These are phyloP conservation scores for Penicillium sp. DNA, from an alignment of 2,329 filamentous ascomycete species.

Conservation along the genomic window DNA sequence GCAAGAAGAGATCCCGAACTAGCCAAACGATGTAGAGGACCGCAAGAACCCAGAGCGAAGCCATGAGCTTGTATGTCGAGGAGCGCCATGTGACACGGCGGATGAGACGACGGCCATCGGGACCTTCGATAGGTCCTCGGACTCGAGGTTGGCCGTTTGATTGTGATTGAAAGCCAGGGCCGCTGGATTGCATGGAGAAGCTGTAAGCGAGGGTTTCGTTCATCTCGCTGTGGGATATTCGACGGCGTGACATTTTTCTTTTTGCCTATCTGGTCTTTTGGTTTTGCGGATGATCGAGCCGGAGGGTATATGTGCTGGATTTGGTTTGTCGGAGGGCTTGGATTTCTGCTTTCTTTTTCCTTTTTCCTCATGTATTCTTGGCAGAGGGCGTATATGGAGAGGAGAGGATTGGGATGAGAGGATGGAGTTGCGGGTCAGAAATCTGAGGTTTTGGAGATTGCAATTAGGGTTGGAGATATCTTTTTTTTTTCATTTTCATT, in stretches of 20 bases:
- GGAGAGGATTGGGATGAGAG: background rate
- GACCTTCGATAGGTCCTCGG: slow-evolving; percentile 41
- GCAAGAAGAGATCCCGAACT: slow-evolving; percentile 39
- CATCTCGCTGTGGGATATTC: slow-evolving; percentile 38
- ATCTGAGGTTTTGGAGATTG: background rate
- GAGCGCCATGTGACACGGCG: slow-evolving; percentile 44
- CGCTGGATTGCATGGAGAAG: slow-evolving; percentile 26
- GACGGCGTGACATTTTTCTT: slow-evolving; percentile 34
- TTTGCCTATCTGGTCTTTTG: too few species aligned
- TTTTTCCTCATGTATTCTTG: slow-evolving; percentile 8
- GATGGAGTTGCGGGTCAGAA: too few species aligned
- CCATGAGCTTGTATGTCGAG: slow-evolving; percentile 42
- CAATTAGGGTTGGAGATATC: background rate
- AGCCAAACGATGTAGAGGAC: slow-evolving; percentile 42
- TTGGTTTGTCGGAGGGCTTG: too few species aligned
- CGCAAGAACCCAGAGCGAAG: slow-evolving; percentile 40
- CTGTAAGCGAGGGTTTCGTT: slow-evolving; percentile 38
- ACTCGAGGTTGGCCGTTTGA: slow-evolving; percentile 21
- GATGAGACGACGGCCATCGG: slow-evolving; percentile 38
- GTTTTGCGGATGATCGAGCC: slow-evolving; percentile 2
- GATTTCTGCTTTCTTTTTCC: too few species aligned
- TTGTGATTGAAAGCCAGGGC: slow-evolving; percentile 5
- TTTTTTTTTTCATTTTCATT: background rate
- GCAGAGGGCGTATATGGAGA: background rate
- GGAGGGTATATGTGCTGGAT: slow-evolving; percentile 7